Base-by-base conservation (phyloP, 345 rosid genomes). In the Pistacia atlantica region DNA sequence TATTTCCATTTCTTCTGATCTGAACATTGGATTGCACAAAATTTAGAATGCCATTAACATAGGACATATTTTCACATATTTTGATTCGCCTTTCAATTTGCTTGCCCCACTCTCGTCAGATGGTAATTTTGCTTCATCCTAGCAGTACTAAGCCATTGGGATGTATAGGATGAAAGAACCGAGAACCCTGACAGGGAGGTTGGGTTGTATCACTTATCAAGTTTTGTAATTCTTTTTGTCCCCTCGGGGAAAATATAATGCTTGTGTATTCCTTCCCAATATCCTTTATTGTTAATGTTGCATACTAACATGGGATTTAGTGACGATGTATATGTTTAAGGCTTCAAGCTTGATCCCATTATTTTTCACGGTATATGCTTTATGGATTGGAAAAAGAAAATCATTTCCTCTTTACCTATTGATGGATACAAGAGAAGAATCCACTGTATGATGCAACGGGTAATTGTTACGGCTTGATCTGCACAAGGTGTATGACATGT, bases 1-100 rank as follows among this genome's bases (percentile, higher is more conserved):
- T 14, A 83, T 95, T 71, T 93, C 98, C 72, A 87, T 95, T 77
- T 91, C 98, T 79, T 95, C 97, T 42, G 97, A 95, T 85, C 87
- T 90, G 70, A 88, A 88, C 78, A 84, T 95, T 60, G 97, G 98
- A 55, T 79, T 91, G n/a, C 97, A 92, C 82, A 94, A 86, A 83
- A 85, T 88, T 80, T 80, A 51, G 64, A 46, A 59, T 51, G 17
- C 6, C 8, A 2, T 7, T 35, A 10, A 12, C 49, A 31, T n/a
- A 18, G 20, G 60, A 31, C 68, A 51, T 35, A 51, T 14, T 22
- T 64, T 57, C 25, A 49, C 51, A 51, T 18, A 1, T 8, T 14
- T 49, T 49, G 72, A 22, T 9, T 67, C 4, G 37, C 7, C 33
- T n/a, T 60, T 33, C 35, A 58, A 11, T 52, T 65, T 8, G 51